These are phyloP conservation scores for Penicillium sp. DNA, from an alignment of 2,329 filamentous ascomycete genomes.

Conservation along the genomic window DNA sequence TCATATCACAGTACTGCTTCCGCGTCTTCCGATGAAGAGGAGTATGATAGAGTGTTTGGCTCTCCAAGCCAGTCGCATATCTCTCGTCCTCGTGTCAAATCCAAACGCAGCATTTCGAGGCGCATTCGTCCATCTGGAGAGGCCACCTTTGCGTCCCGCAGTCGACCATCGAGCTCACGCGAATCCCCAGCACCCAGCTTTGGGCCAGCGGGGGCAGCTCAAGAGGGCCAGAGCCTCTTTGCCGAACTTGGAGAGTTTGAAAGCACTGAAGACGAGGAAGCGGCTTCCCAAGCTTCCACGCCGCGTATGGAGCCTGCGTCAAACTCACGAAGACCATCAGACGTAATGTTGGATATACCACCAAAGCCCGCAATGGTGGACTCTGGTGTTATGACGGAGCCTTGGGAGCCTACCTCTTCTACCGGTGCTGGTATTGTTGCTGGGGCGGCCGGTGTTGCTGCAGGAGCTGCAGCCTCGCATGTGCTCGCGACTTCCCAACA, in stretches of 20 bases:
- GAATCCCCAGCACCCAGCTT: constrained; percentile 55
- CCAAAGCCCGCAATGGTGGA: constrained; percentile 53
- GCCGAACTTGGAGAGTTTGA: constrained; percentile 82
- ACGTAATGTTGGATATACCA: constrained; percentile 23
- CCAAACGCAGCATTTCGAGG: constrained; percentile 61
- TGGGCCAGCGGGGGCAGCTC: constrained; percentile 45
- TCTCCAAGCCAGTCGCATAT: constrained; percentile 64
- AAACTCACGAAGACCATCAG: constrained; percentile 34
- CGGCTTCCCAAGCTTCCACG: constrained; percentile 39
- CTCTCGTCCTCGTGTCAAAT: constrained; percentile 66
- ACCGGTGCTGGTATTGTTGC: constrained; percentile 3
- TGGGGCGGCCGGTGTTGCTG: constrained; percentile 21
- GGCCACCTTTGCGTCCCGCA: constrained; percentile 40
- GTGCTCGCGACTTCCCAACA: constrained; percentile 19
- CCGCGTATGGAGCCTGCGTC: constrained; percentile 33
- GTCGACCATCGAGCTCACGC: constrained; percentile 41
- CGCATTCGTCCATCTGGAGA: constrained; percentile 53
- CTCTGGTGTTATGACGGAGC: constrained; percentile 60
- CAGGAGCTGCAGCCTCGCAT: constrained; percentile 17
- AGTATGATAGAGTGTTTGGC: constrained; percentile 58
- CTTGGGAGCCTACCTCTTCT: constrained; percentile 45
- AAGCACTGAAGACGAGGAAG: constrained; percentile 65
- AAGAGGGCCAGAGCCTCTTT: constrained; percentile 73
- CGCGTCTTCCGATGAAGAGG: constrained; percentile 73
- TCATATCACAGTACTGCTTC: constrained; percentile 87